Percentiles rank a stretch among this genome's conserved stretches.
These are phyloP conservation scores for Mucor sp. DNA, from an alignment of 371 early-diverging fungal species.

Conservation along the genomic window DNA sequence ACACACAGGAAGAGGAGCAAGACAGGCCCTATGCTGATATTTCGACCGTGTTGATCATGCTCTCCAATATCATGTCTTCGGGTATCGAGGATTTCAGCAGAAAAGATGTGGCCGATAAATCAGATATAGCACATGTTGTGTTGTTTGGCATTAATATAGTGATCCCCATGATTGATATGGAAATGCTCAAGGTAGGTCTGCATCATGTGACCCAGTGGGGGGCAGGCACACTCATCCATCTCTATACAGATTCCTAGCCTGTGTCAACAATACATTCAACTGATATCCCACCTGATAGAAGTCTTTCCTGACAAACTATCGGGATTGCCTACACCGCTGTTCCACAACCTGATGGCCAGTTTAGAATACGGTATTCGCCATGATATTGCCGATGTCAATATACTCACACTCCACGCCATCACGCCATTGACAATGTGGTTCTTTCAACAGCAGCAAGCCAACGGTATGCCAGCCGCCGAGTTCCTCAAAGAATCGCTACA, in stretches of 20 bases:
- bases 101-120: constrained; percentile 7
- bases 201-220: neutral
- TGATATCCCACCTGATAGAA: constrained; percentile 68
- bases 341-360: constrained; percentile 64
- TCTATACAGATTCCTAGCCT: constrained; percentile 62
- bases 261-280: constrained; percentile 67
- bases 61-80: constrained; percentile 63
- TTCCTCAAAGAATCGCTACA: constrained; percentile 53
- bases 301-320: constrained; percentile 69
- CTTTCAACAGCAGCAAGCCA: constrained; percentile 36
- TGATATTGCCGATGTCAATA: constrained; percentile 63
- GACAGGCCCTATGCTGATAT: constrained; percentile 74
- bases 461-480: constrained; percentile 25
- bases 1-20: constrained; percentile 59
- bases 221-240: neutral
- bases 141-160: constrained; percentile 69
- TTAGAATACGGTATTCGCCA: constrained; percentile 69
- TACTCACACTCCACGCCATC: constrained; percentile 64
- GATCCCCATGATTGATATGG: constrained; percentile 70
- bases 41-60: constrained; percentile 59
- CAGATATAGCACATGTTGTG: constrained; percentile 64
- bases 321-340: constrained; percentile 53
- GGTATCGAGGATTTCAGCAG: constrained; percentile 59
- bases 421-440: constrained; percentile 60
- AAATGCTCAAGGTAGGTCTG: constrained; percentile 68